Conservation (phyloP, 2,329 filamentous ascomycete genomes). For the Ampelomyces quisqualis region DNA sequence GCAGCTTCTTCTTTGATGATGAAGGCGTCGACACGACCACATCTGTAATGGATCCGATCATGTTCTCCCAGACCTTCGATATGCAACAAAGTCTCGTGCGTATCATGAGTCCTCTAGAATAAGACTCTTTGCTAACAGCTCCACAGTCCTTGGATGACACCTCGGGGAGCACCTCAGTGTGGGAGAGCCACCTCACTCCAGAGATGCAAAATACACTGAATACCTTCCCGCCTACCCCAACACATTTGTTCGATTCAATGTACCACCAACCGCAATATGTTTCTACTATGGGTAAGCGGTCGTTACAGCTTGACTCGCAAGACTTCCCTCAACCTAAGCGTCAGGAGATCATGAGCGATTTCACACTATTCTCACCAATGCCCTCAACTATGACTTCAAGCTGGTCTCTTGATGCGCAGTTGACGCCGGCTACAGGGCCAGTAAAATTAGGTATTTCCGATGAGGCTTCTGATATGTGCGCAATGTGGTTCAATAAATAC, state of each 20-base stretch:
- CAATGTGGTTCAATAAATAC: slow-evolving; percentile 44
- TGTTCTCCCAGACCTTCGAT: slow-evolving; percentile 28
- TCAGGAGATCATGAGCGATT: slow-evolving; percentile 27
- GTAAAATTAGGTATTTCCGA: slow-evolving; percentile 34
- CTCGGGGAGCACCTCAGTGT: slow-evolving; percentile 26
- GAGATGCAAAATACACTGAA: slow-evolving; percentile 19
- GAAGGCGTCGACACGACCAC: slow-evolving; percentile 38
- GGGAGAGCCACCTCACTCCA: slow-evolving; percentile 28
- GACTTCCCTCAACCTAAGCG: slow-evolving; percentile 40
- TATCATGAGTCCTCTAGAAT: neutral
- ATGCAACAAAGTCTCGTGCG: slow-evolving; percentile 37
- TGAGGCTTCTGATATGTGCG: slow-evolving; percentile 42
- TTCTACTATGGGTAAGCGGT: slow-evolving; percentile 38
- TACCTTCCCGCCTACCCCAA: slow-evolving; percentile 29
- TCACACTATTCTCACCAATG: slow-evolving; percentile 25
- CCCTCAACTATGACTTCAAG: slow-evolving; percentile 23
- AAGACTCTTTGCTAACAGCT: slow-evolving; percentile 8
- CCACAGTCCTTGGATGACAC: slow-evolving; percentile 37
- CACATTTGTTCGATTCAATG: slow-evolving; percentile 30
- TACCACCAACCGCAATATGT: no score
- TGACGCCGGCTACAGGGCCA: slow-evolving; percentile 21
- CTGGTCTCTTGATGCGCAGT: slow-evolving; percentile 27
- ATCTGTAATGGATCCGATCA: slow-evolving; percentile 20
- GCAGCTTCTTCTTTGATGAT: slow-evolving; percentile 34
- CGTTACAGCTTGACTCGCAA: slow-evolving; percentile 32